These are phyloP conservation scores for Suhomyces sp. DNA, from an alignment of 805 yeast genomes.

Conservation along the genomic window DNA sequence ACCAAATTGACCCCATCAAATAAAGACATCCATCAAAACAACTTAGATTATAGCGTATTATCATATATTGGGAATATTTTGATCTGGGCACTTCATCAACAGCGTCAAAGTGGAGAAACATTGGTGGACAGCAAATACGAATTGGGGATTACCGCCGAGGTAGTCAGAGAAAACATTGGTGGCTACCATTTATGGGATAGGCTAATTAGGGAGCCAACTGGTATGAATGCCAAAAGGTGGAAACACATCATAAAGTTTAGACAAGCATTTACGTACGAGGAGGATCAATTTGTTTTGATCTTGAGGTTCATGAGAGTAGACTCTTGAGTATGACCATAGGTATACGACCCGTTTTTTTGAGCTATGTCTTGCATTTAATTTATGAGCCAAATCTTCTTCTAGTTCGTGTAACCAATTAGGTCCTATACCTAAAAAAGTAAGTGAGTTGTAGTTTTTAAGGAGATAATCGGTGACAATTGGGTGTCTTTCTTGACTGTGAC, in stretches of 20 bases:
- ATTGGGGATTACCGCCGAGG: slow-evolving; percentile 16
- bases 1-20: slow-evolving; percentile 36
- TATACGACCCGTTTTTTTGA: too few species aligned
- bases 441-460: too few species aligned
- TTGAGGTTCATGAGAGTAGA: slow-evolving; percentile 36
- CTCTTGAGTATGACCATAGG: too few species aligned
- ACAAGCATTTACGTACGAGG: slow-evolving; percentile 36
- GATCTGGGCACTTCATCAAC: slow-evolving; percentile 36
- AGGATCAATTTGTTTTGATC: slow-evolving; percentile 39
- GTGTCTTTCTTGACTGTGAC: too few species aligned
- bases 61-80: slow-evolving; percentile 39
- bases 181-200: slow-evolving; percentile 44
- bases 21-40: slow-evolving; percentile 33
- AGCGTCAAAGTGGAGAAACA: slow-evolving; percentile 12
- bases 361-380: too few species aligned
- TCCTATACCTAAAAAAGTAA: too few species aligned
- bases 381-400: too few species aligned
- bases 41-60: slow-evolving; percentile 38
- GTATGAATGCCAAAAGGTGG: slow-evolving; percentile 42
- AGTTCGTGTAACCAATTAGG: too few species aligned
- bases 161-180: slow-evolving; percentile 27
- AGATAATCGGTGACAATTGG: too few species aligned
- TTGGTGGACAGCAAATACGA: slow-evolving; percentile 19
- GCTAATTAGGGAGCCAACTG: slow-evolving; percentile 27
- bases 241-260: slow-evolving; percentile 40